Conservation (phyloP, 2,329 filamentous ascomycete genomes). For the Fusarium gaditjirri region DNA sequence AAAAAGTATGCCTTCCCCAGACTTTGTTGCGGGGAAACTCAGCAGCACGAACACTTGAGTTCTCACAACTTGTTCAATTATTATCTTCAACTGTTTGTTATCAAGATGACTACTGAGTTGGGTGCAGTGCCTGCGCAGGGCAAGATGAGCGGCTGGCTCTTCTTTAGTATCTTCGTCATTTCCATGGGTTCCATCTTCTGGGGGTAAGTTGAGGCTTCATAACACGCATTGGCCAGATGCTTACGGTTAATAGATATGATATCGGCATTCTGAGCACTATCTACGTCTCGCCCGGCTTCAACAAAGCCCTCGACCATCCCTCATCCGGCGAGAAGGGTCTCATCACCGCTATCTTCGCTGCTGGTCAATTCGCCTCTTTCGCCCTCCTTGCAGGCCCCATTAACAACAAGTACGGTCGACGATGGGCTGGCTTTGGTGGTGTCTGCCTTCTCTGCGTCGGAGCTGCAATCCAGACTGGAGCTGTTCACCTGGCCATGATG, state of each 20-base stretch:
- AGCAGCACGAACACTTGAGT: background rate
- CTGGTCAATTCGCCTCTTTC: slow-evolving; percentile 10
- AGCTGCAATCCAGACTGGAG: slow-evolving; percentile 20
- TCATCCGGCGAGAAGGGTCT: slow-evolving; percentile 16
- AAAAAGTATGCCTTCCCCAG: slow-evolving; percentile 21
- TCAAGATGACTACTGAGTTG: slow-evolving; percentile 13
- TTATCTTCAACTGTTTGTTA: background rate
- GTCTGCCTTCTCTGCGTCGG: slow-evolving; percentile 11
- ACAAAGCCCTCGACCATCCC: slow-evolving; percentile 3
- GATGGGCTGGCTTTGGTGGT: slow-evolving; percentile 5
- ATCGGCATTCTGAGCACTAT: slow-evolving; percentile 21
- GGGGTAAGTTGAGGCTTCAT: background rate
- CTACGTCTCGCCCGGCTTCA: slow-evolving; percentile 17
- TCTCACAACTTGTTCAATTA: background rate
- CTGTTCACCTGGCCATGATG: slow-evolving; percentile 24
- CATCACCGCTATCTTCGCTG: slow-evolving; percentile 16
- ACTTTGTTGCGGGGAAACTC: background rate
- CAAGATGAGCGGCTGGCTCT: slow-evolving; percentile 20
- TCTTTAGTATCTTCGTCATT: slow-evolving; percentile 17
- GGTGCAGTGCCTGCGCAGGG: background rate
- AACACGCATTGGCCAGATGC: rapidly evolving
- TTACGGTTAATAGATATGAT: background rate
- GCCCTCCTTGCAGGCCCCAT: slow-evolving; percentile 6
- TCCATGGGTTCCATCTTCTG: slow-evolving; percentile 23
- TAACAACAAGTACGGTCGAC: slow-evolving; percentile 12